Evolutionary conservation across 768 basidiomycete species (phyloP), one percentile per base, ranked within the genome.

Genomic region (Ephemerocybe angulata): DNA sequence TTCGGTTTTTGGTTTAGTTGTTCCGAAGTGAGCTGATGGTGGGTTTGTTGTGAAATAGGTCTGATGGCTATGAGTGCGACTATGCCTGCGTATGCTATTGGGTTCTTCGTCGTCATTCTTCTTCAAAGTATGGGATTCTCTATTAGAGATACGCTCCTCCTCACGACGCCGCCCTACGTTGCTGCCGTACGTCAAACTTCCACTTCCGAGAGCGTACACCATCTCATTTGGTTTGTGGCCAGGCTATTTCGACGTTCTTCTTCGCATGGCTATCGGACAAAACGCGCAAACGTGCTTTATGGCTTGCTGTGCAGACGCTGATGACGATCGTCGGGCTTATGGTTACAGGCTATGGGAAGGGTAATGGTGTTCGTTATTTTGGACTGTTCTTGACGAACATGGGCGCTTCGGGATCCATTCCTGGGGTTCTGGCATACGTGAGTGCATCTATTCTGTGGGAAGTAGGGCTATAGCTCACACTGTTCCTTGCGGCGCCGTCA

Each of bases 261-360:
- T 74, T 75, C 48, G 72, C 75, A 4, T 72, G 68, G 62, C 56
- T 74, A 15, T 66, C 72, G 19, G 74, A 76, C 57, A 69, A 61
- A 57, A 69, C 68, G 12, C 67, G 62, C 33, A 62, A 66, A 37
- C 67, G 74, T 11, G 74, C 71, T 1, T 53, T 66, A 3, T 72
- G 72, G 61, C 63, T 76, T 21, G 67, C 57, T 2, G 51, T 67
- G 21, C 70, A 72, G 49, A 67, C 69, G n/a, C 13, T 71, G 1
- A 60, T 75, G 29, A 65, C 63, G 6, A 66, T 74, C 30, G 59
- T 63, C 15, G 74, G 75, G 4, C 68, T 74, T 4, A 22, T 62
- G 13, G 31, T 76, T 8, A 70, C 68, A 19, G 70, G 60, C 2
- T 74, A 72, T 37, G 59, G 65, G 0, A 60, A 60, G 2, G 56